phyloP scores from a whole-genome alignment of 1,284 basidiomycete genomes.

The Rhodotorula mucilaginosa region DNA sequence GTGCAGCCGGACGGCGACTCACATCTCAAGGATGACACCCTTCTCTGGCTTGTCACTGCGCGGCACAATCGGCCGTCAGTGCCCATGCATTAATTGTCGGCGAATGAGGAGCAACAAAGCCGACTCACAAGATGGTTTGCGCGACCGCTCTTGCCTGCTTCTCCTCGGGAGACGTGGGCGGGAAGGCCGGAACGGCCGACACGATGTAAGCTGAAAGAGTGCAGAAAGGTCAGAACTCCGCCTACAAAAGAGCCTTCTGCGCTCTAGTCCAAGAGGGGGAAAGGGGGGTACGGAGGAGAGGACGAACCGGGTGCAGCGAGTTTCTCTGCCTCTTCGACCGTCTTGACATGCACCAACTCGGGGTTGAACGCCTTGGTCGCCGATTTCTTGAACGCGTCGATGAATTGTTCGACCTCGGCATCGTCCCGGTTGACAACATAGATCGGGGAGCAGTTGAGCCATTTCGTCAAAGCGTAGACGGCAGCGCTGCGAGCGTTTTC shows the following conservation, averaged over 20 bases:
- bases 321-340: slow-evolving; percentile 35
- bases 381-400: slow-evolving; percentile 28
- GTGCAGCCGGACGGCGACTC: neutral
- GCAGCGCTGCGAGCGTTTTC: slow-evolving; percentile 14
- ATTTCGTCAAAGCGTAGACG: slow-evolving; percentile 34
- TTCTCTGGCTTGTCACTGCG: slow-evolving; percentile 37
- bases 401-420: slow-evolving; percentile 38
- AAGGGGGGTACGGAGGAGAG: neutral
- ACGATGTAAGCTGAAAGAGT: slow-evolving; percentile 36
- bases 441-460: slow-evolving; percentile 41
- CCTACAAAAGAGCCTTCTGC: neutral
- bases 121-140: slow-evolving; percentile 31
- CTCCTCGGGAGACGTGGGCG: slow-evolving; percentile 36
- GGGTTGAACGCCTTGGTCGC: slow-evolving; percentile 36
- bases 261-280: neutral
- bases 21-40: slow-evolving; percentile 42
- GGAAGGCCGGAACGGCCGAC: slow-evolving; percentile 40
- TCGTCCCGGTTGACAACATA: slow-evolving; percentile 43
- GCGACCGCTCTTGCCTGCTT: slow-evolving; percentile 38
- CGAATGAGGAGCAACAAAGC: no score
- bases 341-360: slow-evolving; percentile 39
- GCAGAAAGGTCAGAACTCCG: neutral
- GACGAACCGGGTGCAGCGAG: slow-evolving; percentile 34
- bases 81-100: neutral
- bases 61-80: neutral